Base-by-base conservation (phyloP, 176 grass and related monocot species). In the Puya raimondii region DNA sequence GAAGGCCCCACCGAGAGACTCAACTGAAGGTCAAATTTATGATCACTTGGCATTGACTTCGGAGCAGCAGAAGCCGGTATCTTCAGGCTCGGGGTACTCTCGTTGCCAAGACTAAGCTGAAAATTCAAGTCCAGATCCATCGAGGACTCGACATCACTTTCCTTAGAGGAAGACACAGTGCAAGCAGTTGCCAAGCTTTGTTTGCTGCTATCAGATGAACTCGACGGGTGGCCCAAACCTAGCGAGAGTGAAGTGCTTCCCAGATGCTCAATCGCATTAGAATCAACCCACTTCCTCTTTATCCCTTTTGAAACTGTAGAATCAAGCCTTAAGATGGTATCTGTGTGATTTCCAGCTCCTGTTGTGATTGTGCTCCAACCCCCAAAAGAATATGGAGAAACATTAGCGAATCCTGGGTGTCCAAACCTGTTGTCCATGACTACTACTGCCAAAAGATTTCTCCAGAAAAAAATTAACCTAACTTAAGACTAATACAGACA, bases 101-200 rank as follows among this genome's bases (percentile, higher is more conserved):
- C 83, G 65, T 71, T 86, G 11, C 75, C 81, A 77, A 89, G 83
- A 67, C 72, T 92, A 50, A 83, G 81, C 59, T 83, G 20, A 64
- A 96, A 82, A 78, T 78, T 85, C 65, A 91, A 73, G 58, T 77
- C 83, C 61, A 85, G 66, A 73, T 91, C 88, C 79, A 89, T 80
- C 18, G 72, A 88, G 22, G 80, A 96, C 49, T 51, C 88, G 23
- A 83, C 80, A 53, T 91, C 81, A 15, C 76, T 91, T 65, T 76
- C 78, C 74, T 72, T 91, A 20, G 70, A 64, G 57, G 91, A 88
- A 78, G 83, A 96, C 68, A 84, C 49, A 25, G 72, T 80, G 51
- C 78, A 82, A n/a, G 78, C 80, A 69, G 81, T 78, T 74, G 65
- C 71, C 63, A 83, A 78, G 81, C 83, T 96, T 50, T 81, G 86